Percentiles rank a stretch among this genome's conserved stretches.
Conservation (phyloP, 495 filamentous ascomycete species). For the Xylaria telfairii region DNA sequence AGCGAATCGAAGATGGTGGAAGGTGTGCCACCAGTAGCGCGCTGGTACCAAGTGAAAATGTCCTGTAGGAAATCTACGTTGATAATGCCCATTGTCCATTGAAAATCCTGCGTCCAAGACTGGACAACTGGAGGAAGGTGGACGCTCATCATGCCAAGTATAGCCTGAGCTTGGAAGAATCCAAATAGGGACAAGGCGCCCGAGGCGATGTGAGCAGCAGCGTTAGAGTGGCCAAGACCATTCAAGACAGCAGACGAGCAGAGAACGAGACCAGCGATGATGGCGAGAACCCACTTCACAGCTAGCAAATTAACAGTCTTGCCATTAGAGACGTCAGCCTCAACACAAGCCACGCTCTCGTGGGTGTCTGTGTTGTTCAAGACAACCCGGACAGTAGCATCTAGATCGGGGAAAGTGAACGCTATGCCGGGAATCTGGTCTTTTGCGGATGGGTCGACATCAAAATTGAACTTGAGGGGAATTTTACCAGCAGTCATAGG, state of each 20-base stretch:
- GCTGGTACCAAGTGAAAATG: constrained; percentile 96
- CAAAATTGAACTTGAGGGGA: constrained; percentile 71
- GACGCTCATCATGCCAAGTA: constrained; percentile 87
- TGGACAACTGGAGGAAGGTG: constrained; percentile 86
- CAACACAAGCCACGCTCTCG: constrained; percentile 80
- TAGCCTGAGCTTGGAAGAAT: constrained; percentile 97
- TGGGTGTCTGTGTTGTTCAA: constrained; percentile 70
- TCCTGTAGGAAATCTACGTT: constrained; percentile 83
- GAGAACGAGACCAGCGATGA: constrained; percentile 84
- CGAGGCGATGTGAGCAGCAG: constrained; percentile 92
- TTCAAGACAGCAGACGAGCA: constrained; percentile 82
- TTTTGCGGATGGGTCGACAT: constrained; percentile 62
- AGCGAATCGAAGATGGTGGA: constrained; percentile 79
- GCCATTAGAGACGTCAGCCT: constrained; percentile 88
- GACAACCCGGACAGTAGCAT: constrained; percentile 81
- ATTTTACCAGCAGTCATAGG: constrained; percentile 91
- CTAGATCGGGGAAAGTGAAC: constrained; percentile 90
- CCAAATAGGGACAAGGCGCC: constrained; percentile 92
- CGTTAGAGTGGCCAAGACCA: constrained; percentile 90
- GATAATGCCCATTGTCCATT: constrained; percentile 99
- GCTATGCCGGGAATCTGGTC: constrained; percentile 79
- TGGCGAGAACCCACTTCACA: constrained; percentile 87
- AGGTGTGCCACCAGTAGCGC: constrained; percentile 87
- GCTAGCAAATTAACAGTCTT: constrained; percentile 90
- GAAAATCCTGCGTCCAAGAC: constrained; percentile 97